Evolutionary conservation across 306 rosid species (phyloP), one percentile per base, ranked within the genome.

Genomic region (Pterocarpus macrocarpus): DNA sequence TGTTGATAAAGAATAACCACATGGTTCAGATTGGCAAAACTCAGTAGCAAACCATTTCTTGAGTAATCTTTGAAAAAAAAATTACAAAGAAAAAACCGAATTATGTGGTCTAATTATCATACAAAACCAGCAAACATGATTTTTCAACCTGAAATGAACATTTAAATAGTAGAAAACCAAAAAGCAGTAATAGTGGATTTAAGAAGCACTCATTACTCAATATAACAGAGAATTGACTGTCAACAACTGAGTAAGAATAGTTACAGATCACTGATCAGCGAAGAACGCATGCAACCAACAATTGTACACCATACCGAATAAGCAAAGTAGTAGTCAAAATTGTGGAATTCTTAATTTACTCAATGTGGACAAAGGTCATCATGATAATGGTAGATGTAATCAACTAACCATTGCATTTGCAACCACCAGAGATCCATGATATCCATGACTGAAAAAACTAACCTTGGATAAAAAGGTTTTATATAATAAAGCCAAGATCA

Each of bases 1-100:
- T 92, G 88, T 69, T 33, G 49, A 39, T 36, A 32, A 76, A 39
- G 30, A 59, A 71, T 53, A 36, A 70, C 11, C 17, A 73, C 7
- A 28, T 13, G 61, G 49, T 12, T 80, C 71, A 50, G 44, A 39
- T 33, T 49, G 63, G 49, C 28, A 80, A 39, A 56, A 62, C 34
- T 75, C 36, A 49, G 9, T 5, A 5, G 52, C 49, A 64, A 52
- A 49, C 35, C 77, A 36, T 75, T n/a, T 30, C 3, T 33, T 6
- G 28, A 69, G 74, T 55, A 55, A 11, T 70, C 12, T 43, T 12
- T 49, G n/a, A 0, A 6, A 30, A 61, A 56, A 69, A 61, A 50
- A 3, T 33, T 57, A 14, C 28, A 47, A 47, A 59, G 12, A 32
- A 43, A 57, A 17, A 13, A 43, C 22, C 9, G 28, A 22, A 71